Percentiles rank a stretch among this genome's conserved stretches.
Conservation (phyloP, 306 rosid genomes). For the Cucurbita ficifolia region DNA sequence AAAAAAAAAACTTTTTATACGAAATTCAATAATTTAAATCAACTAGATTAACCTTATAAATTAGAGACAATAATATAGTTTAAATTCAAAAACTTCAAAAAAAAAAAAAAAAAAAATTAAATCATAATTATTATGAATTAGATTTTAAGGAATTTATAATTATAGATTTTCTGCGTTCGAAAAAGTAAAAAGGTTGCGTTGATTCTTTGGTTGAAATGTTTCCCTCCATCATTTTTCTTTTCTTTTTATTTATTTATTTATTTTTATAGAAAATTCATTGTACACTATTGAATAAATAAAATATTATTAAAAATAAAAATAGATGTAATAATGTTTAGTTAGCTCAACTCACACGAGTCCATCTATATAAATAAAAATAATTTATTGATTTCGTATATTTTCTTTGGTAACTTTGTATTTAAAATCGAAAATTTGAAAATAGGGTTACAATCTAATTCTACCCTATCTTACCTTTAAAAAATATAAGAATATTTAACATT, state of each 20-base stretch:
- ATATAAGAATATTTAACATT: too few relatives aligned
- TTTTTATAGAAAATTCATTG: background rate
- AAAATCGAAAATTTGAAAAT: too few relatives aligned
- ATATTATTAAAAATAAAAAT: background rate
- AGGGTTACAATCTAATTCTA: too few relatives aligned
- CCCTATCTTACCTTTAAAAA: too few relatives aligned
- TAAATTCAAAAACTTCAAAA: background rate
- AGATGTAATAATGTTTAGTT: background rate
- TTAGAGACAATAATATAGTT: background rate
- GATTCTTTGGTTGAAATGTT: background rate
- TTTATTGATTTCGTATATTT: too few relatives aligned
- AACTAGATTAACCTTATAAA: background rate
- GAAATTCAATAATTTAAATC: too few relatives aligned
- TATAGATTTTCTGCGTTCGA: background rate
- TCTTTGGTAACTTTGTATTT: too few relatives aligned
- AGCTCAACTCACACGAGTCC: background rate
- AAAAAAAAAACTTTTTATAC: too few relatives aligned
- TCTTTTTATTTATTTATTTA: background rate
- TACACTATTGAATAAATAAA: background rate
- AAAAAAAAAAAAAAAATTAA: background rate
- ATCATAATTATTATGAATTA: background rate
- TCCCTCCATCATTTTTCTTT: background rate
- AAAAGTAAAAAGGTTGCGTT: background rate
- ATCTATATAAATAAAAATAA: background rate
- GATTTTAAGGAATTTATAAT: background rate